A percentile compares a stretch with the other conserved stretches of the same genome.
phyloP scores from a whole-genome alignment of 192 early-diverging fungal species.

The Funneliformis geosporum region DNA sequence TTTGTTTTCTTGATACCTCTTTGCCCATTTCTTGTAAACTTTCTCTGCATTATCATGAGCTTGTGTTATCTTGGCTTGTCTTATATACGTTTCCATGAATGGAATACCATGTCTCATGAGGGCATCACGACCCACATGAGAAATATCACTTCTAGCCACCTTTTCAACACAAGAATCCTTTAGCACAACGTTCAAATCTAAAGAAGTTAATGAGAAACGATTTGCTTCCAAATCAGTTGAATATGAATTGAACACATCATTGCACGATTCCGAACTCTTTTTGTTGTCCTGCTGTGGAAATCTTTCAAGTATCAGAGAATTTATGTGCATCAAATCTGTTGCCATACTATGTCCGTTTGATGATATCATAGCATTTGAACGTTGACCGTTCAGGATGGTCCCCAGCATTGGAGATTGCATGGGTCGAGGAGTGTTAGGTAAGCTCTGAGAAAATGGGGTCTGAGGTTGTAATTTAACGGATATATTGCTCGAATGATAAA shows the following conservation, averaged over 20 bases:
- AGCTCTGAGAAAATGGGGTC: background rate
- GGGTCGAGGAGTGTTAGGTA: slow-evolving; percentile 7
- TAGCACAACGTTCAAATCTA: slow-evolving; percentile 18
- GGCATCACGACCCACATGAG: slow-evolving; percentile 43
- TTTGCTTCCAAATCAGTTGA: background rate
- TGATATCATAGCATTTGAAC: slow-evolving; percentile 23
- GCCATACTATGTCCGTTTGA: slow-evolving; percentile 1
- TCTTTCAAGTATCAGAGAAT: slow-evolving; percentile 40
- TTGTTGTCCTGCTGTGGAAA: slow-evolving; percentile 35
- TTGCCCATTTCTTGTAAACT: slow-evolving; percentile 59
- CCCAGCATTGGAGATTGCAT: background rate
- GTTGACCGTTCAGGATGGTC: background rate
- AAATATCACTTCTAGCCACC: slow-evolving; percentile 15
- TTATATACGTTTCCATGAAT: slow-evolving; percentile 52
- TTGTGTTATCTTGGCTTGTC: slow-evolving; percentile 48
- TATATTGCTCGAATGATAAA: slow-evolving; percentile 51
- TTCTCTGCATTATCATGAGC: slow-evolving; percentile 58
- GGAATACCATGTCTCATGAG: slow-evolving; percentile 55
- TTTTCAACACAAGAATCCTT: slow-evolving; percentile 13
- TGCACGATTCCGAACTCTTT: background rate
- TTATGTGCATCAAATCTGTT: slow-evolving; percentile 34
- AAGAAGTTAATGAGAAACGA: background rate
- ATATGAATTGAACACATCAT: background rate
- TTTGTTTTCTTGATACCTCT: slow-evolving; percentile 44
- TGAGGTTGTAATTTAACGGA: slow-evolving; percentile 31